These are phyloP conservation scores for Pichia sp. DNA, from an alignment of 1,139 yeast species.

Conservation along the genomic window DNA sequence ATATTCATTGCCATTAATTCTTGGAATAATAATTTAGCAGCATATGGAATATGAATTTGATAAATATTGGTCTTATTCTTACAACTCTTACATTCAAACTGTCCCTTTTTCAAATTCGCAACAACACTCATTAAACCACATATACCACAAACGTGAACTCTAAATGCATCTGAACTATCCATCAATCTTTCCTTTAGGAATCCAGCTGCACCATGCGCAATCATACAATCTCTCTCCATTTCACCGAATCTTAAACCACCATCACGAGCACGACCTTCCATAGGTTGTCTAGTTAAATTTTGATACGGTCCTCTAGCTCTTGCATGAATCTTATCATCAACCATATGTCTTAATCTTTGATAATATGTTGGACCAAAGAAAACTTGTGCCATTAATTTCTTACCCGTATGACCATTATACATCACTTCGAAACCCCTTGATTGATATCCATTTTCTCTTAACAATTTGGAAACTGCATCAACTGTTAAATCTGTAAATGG, in stretches of 20 bases:
- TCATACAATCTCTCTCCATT: conserved; percentile 99
- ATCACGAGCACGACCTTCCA: conserved; percentile 98
- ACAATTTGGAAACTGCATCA: conserved; percentile 84
- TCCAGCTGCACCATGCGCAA: conserved; percentile 99
- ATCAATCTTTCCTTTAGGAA: conserved; percentile 93
- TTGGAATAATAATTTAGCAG: conserved; percentile 93
- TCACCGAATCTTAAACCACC: conserved; percentile 99
- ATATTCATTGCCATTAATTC: conserved; percentile 99
- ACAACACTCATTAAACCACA: conserved; percentile 98
- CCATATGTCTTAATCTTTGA: conserved; percentile 98
- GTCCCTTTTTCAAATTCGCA: conserved; percentile 94
- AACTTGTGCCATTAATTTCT: conserved; percentile 93
- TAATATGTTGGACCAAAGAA: conserved; percentile 98
- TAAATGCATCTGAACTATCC: conserved; percentile 98
- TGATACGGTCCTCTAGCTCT: conserved; percentile 99
- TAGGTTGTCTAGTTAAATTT: conserved; percentile 96
- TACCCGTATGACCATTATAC: conserved; percentile 99
- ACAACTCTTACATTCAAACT: conserved; percentile 97
- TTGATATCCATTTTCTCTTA: conserved; percentile 94
- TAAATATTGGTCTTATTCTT: conserved; percentile 96
- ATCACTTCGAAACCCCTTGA: conserved; percentile 97
- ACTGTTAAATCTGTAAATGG: conserved; percentile 98
- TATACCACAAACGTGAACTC: conserved; percentile 96
- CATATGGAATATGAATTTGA: conserved; percentile 95
- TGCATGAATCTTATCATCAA: conserved; percentile 97